phyloP scores from a whole-genome alignment of 768 basidiomycete species.

The Boletus pseudo-olivaceus region DNA sequence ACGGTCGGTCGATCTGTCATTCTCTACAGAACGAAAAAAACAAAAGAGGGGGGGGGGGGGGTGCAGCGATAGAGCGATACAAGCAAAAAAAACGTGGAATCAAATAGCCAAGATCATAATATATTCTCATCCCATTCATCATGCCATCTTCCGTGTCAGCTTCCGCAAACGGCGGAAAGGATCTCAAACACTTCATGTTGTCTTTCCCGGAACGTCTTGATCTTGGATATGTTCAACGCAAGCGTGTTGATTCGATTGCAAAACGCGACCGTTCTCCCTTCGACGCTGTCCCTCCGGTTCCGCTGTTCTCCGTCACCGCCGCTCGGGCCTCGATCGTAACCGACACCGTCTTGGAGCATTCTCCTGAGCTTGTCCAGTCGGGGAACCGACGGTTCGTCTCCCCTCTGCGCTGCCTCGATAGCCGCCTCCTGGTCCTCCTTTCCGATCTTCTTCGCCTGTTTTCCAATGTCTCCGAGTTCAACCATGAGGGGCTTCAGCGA shows the following conservation, averaged over 20 bases:
- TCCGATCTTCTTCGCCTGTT: slow-evolving; percentile 44
- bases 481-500: slow-evolving; percentile 67
- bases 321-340: slow-evolving; percentile 27
- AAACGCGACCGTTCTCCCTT: slow-evolving; percentile 67
- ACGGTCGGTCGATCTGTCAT: too few relatives aligned
- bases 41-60: too few relatives aligned
- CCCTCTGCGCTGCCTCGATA: slow-evolving; percentile 36
- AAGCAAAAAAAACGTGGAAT: not conserved
- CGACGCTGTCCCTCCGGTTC: slow-evolving; percentile 45
- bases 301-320: slow-evolving; percentile 22
- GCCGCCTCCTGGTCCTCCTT: slow-evolving; percentile 54
- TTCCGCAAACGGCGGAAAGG: slow-evolving; percentile 22
- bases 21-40: too few relatives aligned
- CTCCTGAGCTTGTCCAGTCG: slow-evolving; percentile 55
- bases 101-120: not conserved
- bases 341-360: slow-evolving; percentile 61
- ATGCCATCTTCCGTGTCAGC: not conserved
- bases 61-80: not conserved
- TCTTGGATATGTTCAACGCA: slow-evolving; percentile 63
- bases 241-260: slow-evolving; percentile 75
- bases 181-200: slow-evolving; percentile 71
- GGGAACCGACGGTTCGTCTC: slow-evolving; percentile 37
- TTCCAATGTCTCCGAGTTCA: slow-evolving; percentile 57
- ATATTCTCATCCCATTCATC: not conserved
- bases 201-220: slow-evolving; percentile 69